Evolutionary conservation across 768 basidiomycete species (phyloP), one percentile per base, ranked within the genome.

Genomic region (Chalciporus piperatus): DNA sequence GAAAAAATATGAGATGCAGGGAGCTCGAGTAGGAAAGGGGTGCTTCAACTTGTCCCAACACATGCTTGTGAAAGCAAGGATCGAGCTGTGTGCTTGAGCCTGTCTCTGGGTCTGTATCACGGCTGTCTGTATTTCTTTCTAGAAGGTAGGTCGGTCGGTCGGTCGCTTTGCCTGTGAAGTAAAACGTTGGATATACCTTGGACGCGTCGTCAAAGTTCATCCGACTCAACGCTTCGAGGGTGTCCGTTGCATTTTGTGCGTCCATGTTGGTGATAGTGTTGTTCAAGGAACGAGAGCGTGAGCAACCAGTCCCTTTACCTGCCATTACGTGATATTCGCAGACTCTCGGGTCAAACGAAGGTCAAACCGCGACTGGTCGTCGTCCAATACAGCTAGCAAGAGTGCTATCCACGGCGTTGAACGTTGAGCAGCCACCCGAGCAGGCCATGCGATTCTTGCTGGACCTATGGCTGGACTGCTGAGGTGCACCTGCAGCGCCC

Each of bases 11-110:
- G 45, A 66, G 58, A 48, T 14, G 3, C 8, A 19, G 14, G 41
- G 4, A 25, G 14, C 3, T 3, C 20, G 13, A 13, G 4, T 6
- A 27, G 20, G 25, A 11, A 46, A 40, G 33, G 33, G 14, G 17
- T 45, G 75, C 82, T 67, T 62, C 55, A 55, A 94, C 92, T 95
- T 92, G 75, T 93, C 89, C 91, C 92, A 95, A 68, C 92, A 94
- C 72, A 84, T 83, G 61, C 80, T 79, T 16, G 93, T 94, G 58
- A 94, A 78, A 45, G 75, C 80, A 55, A 92, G 92, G 39, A 94
- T 84, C 25, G 80, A 74, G 22, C 80, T 72, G 59, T 92, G 76
- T 40, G 88, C 87, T 71, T 89, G 86, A 2, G 84, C 82, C 66
- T 94, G 92, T 73, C 93, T 84, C 54, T 80, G 81, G 58, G 93